Conservation (phyloP, 2,329 filamentous ascomycete species). For the Aureobasidium sp. region DNA sequence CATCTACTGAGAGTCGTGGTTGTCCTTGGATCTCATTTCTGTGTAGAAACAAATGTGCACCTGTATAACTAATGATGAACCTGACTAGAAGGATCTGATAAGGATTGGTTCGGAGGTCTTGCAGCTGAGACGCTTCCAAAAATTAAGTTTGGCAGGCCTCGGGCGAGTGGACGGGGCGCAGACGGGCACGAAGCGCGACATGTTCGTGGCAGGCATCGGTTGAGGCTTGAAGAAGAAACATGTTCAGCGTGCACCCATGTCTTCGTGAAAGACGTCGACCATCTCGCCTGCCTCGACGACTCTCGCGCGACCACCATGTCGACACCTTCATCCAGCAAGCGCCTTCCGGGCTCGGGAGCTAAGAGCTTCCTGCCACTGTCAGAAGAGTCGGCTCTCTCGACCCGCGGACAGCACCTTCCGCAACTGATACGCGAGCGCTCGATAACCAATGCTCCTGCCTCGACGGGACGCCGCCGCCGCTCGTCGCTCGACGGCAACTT, state of each 20-base stretch:
- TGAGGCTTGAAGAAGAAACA: background rate
- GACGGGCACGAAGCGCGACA: background rate
- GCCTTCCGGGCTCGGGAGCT: constrained; percentile 20
- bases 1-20: no score
- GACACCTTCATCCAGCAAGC: background rate
- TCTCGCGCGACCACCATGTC: constrained; percentile 3
- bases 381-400: constrained; percentile 34
- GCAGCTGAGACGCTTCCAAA: background rate
- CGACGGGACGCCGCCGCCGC: background rate
- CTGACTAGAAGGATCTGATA: background rate
- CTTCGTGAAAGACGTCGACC: background rate
- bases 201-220: background rate
- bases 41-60: no score
- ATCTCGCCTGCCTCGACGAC: background rate
- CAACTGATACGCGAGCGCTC: constrained; percentile 24
- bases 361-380: constrained; percentile 38
- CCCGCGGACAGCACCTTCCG: constrained; percentile 40
- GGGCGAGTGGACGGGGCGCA: background rate
- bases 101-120: background rate
- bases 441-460: constrained; percentile 19
- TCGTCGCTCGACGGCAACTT: constrained; percentile 15
- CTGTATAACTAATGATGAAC: no score
- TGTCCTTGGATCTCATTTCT: no score
- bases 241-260: background rate
- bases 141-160: background rate